Evolutionary conservation across 495 filamentous ascomycete genomes (phyloP).

Genomic region (Aspergillus carlsbadensis): DNA sequence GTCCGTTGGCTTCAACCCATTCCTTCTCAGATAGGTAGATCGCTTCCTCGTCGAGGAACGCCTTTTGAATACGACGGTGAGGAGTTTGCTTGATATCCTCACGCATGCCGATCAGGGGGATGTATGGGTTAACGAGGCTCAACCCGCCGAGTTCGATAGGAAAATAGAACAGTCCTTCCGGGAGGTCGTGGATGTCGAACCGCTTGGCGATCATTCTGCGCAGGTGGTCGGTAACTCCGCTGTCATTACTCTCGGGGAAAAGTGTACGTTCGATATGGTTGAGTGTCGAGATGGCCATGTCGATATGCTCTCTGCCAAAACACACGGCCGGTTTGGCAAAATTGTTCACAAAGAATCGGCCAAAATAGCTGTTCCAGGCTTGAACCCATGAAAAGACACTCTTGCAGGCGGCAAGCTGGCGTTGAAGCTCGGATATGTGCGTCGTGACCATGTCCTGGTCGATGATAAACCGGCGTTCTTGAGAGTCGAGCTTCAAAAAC

Average conservation of each 20-base stretch:
- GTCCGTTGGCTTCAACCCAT: slow-evolving; percentile 38
- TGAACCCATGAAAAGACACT: slow-evolving; percentile 64
- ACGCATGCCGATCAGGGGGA: slow-evolving; percentile 52
- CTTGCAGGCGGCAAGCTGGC: slow-evolving; percentile 55
- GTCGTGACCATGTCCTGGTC: slow-evolving; percentile 61
- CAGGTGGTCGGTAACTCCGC: slow-evolving; percentile 59
- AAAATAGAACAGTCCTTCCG: slow-evolving; percentile 68
- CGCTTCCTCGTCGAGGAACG: slow-evolving; percentile 40
- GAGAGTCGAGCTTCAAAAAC: slow-evolving; percentile 57
- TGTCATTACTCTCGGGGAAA: slow-evolving; percentile 37
- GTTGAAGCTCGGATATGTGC: slow-evolving; percentile 60
- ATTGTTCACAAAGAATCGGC: slow-evolving; percentile 62
- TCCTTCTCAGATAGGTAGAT: slow-evolving; percentile 47
- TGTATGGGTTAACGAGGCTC: slow-evolving; percentile 56
- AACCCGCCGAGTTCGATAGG: slow-evolving; percentile 60
- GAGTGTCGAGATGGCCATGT: slow-evolving; percentile 60
- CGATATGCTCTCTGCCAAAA: slow-evolving; percentile 62
- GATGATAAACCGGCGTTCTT: slow-evolving; percentile 57
- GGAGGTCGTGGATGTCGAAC: slow-evolving; percentile 56
- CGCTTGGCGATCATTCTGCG: slow-evolving; percentile 50
- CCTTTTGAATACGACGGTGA: slow-evolving; percentile 40
- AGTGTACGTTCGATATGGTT: slow-evolving; percentile 56
- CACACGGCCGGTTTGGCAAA: slow-evolving; percentile 65
- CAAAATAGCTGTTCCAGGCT: slow-evolving; percentile 65
- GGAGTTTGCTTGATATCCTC: slow-evolving; percentile 51